A percentile compares a stretch with the other conserved stretches of the same genome.
phyloP scores from a whole-genome alignment of 2,329 filamentous ascomycete genomes.

The Sporothrix brunneoviolacea region DNA sequence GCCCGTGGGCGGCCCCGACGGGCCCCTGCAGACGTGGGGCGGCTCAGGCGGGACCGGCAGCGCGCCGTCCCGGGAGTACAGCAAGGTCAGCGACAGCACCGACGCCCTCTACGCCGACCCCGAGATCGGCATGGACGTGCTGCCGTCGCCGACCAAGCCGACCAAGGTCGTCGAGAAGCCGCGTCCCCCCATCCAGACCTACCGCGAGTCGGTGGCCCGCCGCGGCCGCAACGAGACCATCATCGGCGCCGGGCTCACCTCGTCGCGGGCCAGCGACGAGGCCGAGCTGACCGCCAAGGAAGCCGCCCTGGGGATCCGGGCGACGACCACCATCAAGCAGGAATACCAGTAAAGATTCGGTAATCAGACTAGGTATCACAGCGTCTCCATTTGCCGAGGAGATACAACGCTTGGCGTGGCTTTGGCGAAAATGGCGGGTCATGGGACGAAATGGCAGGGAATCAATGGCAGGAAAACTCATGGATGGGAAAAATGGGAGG shows the following conservation, averaged over 20 bases:
- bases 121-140: neutral
- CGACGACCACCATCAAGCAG: neutral
- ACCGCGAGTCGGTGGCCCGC: constrained; percentile 5
- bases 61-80: neutral
- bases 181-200: neutral
- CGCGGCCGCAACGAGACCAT: constrained; percentile 9
- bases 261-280: too few species aligned
- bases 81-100: constrained; percentile 1
- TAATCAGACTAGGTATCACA: too few species aligned
- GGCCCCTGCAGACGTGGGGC: neutral
- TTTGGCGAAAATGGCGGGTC: too few species aligned
- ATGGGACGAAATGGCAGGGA: too few species aligned
- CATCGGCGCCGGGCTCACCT: constrained; percentile 4
- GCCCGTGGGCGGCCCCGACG: neutral
- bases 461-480: too few species aligned
- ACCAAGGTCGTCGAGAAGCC: too few species aligned
- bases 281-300: neutral
- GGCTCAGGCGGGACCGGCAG: neutral
- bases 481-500: too few species aligned
- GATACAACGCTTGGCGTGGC: too few species aligned
- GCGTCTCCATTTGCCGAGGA: too few species aligned
- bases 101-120: neutral
- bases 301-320: neutral
- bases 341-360: neutral
- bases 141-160: neutral